Evolutionary conservation across 169 alveolate species (phyloP).

Genomic region (Amoebophrya sp.): DNA sequence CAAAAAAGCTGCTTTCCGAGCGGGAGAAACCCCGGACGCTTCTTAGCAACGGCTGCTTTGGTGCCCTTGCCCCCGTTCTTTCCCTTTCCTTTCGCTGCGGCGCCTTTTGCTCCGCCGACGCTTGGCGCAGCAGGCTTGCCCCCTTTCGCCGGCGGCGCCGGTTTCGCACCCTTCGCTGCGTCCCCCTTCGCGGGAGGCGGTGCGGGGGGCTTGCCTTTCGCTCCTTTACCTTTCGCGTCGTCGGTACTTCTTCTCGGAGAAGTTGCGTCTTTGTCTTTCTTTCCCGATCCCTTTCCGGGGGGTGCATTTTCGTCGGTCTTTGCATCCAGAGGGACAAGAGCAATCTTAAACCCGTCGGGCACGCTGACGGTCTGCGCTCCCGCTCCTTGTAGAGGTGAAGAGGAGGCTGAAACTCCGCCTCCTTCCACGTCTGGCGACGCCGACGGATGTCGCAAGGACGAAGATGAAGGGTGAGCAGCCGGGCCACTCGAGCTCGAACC

Average conservation of each 20-base stretch:
- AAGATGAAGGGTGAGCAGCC: too few relatives aligned
- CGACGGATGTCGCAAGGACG: too few relatives aligned
- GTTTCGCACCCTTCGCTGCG: too few relatives aligned
- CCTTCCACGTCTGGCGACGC: too few relatives aligned
- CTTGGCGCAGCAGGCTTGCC: neutral
- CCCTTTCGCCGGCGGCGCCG: neutral
- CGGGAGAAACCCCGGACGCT: neutral
- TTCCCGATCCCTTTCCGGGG: too few relatives aligned
- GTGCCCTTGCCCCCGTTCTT: neutral
- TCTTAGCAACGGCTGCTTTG: neutral
- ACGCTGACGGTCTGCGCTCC: neutral
- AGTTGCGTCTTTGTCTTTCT: neutral
- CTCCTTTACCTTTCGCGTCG: neutral
- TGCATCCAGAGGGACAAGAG: neutral
- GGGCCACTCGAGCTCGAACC: too few relatives aligned
- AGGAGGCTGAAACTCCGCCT: too few relatives aligned
- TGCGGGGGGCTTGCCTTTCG: neutral
- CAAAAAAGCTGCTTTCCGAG: neutral
- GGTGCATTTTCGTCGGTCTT: too few relatives aligned
- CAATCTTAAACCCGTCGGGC: neutral
- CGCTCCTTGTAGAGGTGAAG: too few relatives aligned
- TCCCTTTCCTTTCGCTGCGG: neutral
- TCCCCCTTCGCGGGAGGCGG: neutral
- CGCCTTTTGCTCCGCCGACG: neutral
- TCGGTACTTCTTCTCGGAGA: neutral